Evolutionary conservation across 2,329 filamentous ascomycete species (phyloP).

Genomic region (Fusarium azukiicola): DNA sequence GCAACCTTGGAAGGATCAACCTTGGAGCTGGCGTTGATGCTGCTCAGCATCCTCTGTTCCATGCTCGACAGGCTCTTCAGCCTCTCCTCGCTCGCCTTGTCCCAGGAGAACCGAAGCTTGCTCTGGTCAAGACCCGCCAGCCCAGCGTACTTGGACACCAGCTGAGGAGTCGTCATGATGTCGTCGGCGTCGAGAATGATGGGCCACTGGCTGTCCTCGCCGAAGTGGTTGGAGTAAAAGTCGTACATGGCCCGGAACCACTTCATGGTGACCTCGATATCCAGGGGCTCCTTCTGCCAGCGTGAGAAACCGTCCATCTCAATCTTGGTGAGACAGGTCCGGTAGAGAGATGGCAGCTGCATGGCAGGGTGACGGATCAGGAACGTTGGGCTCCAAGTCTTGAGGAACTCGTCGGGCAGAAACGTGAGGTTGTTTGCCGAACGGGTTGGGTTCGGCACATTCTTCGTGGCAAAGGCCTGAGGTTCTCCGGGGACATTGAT

Average conservation of each 20-base stretch:
- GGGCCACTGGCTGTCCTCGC: constrained; percentile 39
- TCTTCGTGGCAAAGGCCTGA: not conserved
- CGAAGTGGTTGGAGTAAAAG: constrained; percentile 37
- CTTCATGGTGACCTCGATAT: constrained; percentile 34
- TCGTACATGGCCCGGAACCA: constrained; percentile 44
- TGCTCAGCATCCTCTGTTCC: constrained; percentile 42
- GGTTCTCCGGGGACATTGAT: constrained; percentile 17
- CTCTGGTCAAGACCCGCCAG: constrained; percentile 36
- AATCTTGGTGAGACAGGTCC: constrained; percentile 24
- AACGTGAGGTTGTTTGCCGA: constrained; percentile 44
- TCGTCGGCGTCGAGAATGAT: constrained; percentile 48
- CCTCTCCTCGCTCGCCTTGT: constrained; percentile 16
- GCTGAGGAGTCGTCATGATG: constrained; percentile 37
- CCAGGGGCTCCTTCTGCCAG: constrained; percentile 18
- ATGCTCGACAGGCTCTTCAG: constrained; percentile 12
- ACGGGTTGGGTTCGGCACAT: constrained; percentile 26
- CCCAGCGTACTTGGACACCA: constrained; percentile 39
- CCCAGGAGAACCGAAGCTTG: constrained; percentile 40
- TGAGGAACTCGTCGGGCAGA: constrained; percentile 47
- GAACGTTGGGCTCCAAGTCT: constrained; percentile 49
- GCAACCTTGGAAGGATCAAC: constrained; percentile 39
- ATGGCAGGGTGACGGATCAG: constrained; percentile 47
- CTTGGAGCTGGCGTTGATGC: constrained; percentile 39
- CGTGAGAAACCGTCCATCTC: constrained; percentile 19
- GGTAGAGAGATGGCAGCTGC: constrained; percentile 41